phyloP scores from a whole-genome alignment of 2,329 filamentous ascomycete genomes.

The Fusarium denticulatum region DNA sequence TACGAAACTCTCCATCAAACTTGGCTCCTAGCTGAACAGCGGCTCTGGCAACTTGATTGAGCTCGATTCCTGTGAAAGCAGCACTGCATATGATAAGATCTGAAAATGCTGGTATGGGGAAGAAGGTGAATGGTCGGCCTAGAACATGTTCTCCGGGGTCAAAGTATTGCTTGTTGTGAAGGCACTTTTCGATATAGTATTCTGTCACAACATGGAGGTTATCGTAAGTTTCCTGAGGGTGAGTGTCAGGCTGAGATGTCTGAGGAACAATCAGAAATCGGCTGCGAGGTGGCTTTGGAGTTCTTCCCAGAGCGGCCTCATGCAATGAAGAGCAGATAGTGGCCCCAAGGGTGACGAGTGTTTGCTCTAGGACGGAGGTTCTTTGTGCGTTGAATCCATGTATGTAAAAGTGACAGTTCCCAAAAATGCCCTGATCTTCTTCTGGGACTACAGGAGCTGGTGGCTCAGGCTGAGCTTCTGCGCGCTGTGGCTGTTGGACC shows the following conservation, averaged over 20 bases:
- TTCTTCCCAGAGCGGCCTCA: slow-evolving; percentile 49
- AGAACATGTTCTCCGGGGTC: slow-evolving; percentile 76
- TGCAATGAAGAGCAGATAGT: slow-evolving; percentile 54
- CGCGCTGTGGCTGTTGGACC: slow-evolving; percentile 7
- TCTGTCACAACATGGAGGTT: slow-evolving; percentile 74
- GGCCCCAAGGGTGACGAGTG: slow-evolving; percentile 60
- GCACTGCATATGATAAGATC: slow-evolving; percentile 81
- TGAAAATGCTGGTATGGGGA: slow-evolving; percentile 76
- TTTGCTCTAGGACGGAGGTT: slow-evolving; percentile 58
- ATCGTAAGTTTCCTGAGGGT: slow-evolving; percentile 52
- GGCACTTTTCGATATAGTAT: slow-evolving; percentile 91
- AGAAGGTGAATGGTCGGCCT: slow-evolving; percentile 78
- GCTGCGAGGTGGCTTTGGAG: slow-evolving; percentile 45
- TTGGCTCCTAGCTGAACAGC: slow-evolving; percentile 80
- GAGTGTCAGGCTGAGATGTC: slow-evolving; percentile 56
- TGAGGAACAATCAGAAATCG: slow-evolving; percentile 67
- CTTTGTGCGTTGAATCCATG: slow-evolving; percentile 67
- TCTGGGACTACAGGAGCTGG: slow-evolving; percentile 20
- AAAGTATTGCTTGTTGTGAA: slow-evolving; percentile 78
- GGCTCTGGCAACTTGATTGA: slow-evolving; percentile 83
- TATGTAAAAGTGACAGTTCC: slow-evolving; percentile 67
- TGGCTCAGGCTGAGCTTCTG: slow-evolving; percentile 10
- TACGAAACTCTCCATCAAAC: slow-evolving; percentile 81
- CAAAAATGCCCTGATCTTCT: slow-evolving; percentile 58
- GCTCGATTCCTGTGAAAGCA: slow-evolving; percentile 83